Conservation (phyloP, 192 early-diverging fungal genomes). For the Coemansia sp. region DNA sequence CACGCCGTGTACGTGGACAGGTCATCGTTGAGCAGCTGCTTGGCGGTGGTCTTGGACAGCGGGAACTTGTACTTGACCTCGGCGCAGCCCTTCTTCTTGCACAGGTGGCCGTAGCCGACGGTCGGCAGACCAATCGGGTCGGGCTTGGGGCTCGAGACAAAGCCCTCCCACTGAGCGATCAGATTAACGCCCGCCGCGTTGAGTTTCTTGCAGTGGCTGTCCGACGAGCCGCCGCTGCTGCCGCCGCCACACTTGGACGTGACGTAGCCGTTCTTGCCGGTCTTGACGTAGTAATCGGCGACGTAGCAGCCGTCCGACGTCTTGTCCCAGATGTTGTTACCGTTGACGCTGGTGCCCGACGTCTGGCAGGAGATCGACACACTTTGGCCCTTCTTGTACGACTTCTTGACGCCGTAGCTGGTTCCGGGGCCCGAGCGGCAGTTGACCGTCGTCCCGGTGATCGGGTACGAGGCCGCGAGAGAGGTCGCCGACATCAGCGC, state of each 20-base stretch:
- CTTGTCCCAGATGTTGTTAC: slow-evolving; percentile 45
- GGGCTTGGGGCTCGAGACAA: slow-evolving; percentile 33
- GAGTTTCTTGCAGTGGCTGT: slow-evolving; percentile 15
- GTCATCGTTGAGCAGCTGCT: slow-evolving; percentile 30
- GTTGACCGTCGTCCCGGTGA: slow-evolving; percentile 14
- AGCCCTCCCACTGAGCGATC: slow-evolving; percentile 42
- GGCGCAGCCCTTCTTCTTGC: slow-evolving; percentile 21
- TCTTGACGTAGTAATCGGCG: slow-evolving; percentile 44
- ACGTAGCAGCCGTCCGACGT: slow-evolving; percentile 43
- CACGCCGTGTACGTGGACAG: slow-evolving; percentile 20
- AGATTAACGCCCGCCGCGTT: slow-evolving; percentile 30
- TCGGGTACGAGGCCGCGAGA: slow-evolving; percentile 4
- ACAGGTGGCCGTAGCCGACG: slow-evolving; percentile 44
- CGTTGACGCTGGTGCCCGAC: slow-evolving; percentile 22
- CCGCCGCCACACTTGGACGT: slow-evolving; percentile 9
- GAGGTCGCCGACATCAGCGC: slow-evolving; percentile 1
- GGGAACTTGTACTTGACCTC: slow-evolving; percentile 31
- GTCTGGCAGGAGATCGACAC: slow-evolving; percentile 27
- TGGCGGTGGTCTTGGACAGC: slow-evolving; percentile 27
- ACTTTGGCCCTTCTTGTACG: slow-evolving; percentile 18
- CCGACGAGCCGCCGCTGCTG: slow-evolving; percentile 5
- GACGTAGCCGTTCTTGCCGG: slow-evolving; percentile 25
- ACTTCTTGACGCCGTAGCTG: slow-evolving; percentile 17
- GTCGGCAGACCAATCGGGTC: slow-evolving; percentile 50
- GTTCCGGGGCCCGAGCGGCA: slow-evolving; percentile 32